Conservation (phyloP, 352 stramenopile species). For the Lagenidium sp. region DNA sequence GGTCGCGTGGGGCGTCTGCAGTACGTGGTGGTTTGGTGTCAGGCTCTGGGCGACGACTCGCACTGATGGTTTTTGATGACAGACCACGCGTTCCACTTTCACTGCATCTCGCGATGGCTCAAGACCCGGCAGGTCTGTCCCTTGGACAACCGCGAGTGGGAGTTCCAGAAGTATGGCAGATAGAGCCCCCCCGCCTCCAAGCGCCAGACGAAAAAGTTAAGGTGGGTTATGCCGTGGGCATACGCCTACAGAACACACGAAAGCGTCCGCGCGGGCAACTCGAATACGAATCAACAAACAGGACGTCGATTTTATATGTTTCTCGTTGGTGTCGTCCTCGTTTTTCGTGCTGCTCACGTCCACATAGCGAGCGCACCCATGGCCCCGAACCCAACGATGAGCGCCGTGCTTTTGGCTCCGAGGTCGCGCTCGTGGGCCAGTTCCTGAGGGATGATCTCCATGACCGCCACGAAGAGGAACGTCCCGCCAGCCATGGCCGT, state of each 20-base stretch:
- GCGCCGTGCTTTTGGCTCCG: constrained; percentile 35
- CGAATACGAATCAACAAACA: not conserved
- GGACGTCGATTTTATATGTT: not conserved
- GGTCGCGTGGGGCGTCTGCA: constrained; percentile 82
- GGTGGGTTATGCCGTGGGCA: too few species aligned
- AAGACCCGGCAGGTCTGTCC: constrained; percentile 98
- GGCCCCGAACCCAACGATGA: constrained; percentile 41
- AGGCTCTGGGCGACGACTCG: not conserved
- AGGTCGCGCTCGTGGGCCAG: constrained; percentile 45
- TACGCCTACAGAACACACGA: too few species aligned
- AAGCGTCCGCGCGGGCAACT: too few species aligned
- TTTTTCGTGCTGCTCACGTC: constrained; percentile 27
- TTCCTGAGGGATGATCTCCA: constrained; percentile 79
- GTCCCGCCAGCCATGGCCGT: constrained; percentile 69
- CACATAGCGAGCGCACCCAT: constrained; percentile 72
- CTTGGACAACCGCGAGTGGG: constrained; percentile 99
- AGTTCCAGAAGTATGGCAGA: constrained; percentile 97
- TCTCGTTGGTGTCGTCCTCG: not conserved
- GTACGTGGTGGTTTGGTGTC: constrained; percentile 35
- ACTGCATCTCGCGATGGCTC: constrained; percentile 99
- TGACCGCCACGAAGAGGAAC: constrained; percentile 72
- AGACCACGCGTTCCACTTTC: constrained; percentile 99
- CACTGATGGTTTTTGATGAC: constrained; percentile 29
- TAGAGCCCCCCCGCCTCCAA: too few species aligned
- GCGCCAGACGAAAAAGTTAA: too few species aligned